Evolutionary conservation across 768 basidiomycete species (phyloP).

Genomic region (Sarcomyxa edulis): DNA sequence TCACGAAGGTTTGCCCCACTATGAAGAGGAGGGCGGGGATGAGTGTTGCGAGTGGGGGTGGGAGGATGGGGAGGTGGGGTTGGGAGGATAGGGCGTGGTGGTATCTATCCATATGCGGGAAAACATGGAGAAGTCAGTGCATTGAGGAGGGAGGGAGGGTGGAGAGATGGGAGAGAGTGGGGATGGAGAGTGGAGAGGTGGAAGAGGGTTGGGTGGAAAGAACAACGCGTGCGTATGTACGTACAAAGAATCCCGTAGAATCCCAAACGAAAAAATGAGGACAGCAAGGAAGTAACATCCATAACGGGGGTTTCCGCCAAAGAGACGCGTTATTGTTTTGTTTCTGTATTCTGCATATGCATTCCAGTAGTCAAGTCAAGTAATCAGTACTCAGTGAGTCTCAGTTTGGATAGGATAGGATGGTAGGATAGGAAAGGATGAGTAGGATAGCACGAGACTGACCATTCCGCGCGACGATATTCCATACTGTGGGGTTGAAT

Average conservation of each 20-base stretch:
- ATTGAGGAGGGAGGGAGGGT: background rate
- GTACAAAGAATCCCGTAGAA: slow-evolving; percentile 82
- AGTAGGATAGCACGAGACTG: slow-evolving; percentile 18
- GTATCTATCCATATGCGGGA: slow-evolving; percentile 58
- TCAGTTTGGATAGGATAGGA: too few relatives aligned
- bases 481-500: slow-evolving; percentile 97
- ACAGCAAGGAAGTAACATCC: slow-evolving; percentile 88
- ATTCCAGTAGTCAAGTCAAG: background rate
- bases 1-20: slow-evolving; percentile 78
- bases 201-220: background rate
- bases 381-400: background rate
- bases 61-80: slow-evolving; percentile 62
- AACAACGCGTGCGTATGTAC: too few relatives aligned
- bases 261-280: slow-evolving; percentile 80
- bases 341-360: slow-evolving; percentile 54
- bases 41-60: slow-evolving; percentile 55
- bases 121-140: background rate
- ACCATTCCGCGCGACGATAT: slow-evolving; percentile 92
- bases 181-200: background rate
- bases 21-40: slow-evolving; percentile 58
- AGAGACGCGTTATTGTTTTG: slow-evolving; percentile 81
- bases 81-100: slow-evolving; percentile 71
- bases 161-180: slow-evolving; percentile 1
- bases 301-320: slow-evolving; percentile 63
- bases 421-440: slow-evolving; percentile 2